Base-by-base conservation (phyloP, 352 stramenopile species). In the Halophytophthora batemanensis region DNA sequence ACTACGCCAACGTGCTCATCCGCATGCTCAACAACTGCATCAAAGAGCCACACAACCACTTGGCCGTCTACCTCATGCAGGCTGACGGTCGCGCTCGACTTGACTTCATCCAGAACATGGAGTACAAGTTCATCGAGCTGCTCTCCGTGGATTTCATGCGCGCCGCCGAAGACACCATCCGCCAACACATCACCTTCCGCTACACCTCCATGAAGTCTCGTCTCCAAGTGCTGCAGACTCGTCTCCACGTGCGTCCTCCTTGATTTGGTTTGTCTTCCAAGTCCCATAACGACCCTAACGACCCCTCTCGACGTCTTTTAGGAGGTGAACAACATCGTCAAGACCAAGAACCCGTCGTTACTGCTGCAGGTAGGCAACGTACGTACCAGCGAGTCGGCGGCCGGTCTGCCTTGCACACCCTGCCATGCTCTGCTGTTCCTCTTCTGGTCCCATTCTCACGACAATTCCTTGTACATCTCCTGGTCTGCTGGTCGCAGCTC, bases 91-190 rank as follows among this genome's bases (percentile, higher is more conserved):
- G 87, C 42, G 87, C 87, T 15, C 78, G 91, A 2, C 71, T 98
- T 10, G 92, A 98, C 50, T 96, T 98, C 53, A 98, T 98, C 54
- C 87, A 96, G 69, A 98, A 98, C 59, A 97, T 98, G 92, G 88
- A 97, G 71, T 98, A 97, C 82, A 98, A 97, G 51, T 98, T 98
- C 61, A 87, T 98, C 28, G 93, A 98, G 71, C 66, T 98, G 10
- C 77, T 98, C 13, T 96, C 83, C 0, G 82, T 96, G 15, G 80
- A 96, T 41, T 98, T 97, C 49, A 73, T 87, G 56, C 81, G 91
- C n/a, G 86, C 86, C 19, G 65, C 72, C 5, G 92, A 98, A 12
- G 90, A 96, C 36, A 76, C 86, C 13, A 92, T 96, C 28, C 90
- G 93, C 40, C 81, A 97, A 56, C 88, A 97, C 51, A 97, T 98